Base-by-base conservation (phyloP, 78 protist genomes). In the Dictyostelium citrinum region DNA sequence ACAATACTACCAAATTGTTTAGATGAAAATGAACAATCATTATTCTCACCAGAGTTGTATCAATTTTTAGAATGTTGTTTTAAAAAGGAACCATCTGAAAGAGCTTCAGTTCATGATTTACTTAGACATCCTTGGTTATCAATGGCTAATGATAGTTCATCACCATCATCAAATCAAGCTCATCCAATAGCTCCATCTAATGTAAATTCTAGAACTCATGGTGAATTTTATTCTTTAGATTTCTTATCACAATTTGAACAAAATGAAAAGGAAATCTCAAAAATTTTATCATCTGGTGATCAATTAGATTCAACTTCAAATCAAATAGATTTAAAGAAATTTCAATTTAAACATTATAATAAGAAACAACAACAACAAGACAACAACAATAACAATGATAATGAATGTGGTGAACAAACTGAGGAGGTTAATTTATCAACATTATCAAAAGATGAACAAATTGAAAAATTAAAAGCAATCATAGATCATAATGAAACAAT, bases 41-140 rank as follows among this genome's bases (percentile, higher is more conserved):
- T 80, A 35, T 46, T 46, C 31, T 46, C 70, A 9, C 9, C 12
- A 22, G 93, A 88, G 17, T 12, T 88, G 12, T 4, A 1, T 10
- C n/a, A 55, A 11, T 88, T 88, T 60, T 60, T 88, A 3, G 49
- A 39, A 20, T 29, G 29, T 1, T 88, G 93, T 78, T 78, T 88
- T 22, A 70, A 51, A 16, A 58, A 79, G 31, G 58, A 79, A 31
- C 71, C 85, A 24, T 29, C 45, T 1, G 49, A 37, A 24, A 58
- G 93, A 43, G 37, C 85, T 4, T 67, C 93, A 6, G 37, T 24
- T 6, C 61, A 61, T 24, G 84, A 88, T 8, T 39, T 88, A 22
- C 41, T 78, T 20, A 76, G 71, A 78, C 93, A 88, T 45, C 74
- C 84, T 46, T 88, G 93, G 93, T 29, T 88, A 17, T 24, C 75